Conservation (phyloP, 192 early-diverging fungal genomes). For the Globomyces pollinis-pini region DNA sequence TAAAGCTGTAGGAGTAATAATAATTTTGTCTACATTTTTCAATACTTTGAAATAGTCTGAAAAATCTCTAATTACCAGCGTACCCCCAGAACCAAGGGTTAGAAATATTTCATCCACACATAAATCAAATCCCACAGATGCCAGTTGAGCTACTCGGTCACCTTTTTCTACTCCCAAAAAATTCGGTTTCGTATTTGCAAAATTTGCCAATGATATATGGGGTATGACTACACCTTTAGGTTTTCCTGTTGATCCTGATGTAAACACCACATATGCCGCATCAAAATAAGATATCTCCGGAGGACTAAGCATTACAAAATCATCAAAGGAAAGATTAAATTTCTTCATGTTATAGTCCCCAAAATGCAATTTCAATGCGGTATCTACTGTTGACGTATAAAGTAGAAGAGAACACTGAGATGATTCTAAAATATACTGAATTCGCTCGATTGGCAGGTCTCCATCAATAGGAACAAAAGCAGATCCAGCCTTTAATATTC, state of each 20-base stretch:
- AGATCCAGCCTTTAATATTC: slow-evolving; percentile 25
- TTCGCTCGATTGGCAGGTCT: slow-evolving; percentile 16
- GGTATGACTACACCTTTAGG: slow-evolving; percentile 31
- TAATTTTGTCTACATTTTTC: slow-evolving; percentile 7
- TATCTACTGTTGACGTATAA: neutral
- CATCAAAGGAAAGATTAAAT: neutral
- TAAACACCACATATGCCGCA: slow-evolving; percentile 25
- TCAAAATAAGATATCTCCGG: neutral
- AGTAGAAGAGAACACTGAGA: neutral
- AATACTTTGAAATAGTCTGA: slow-evolving; percentile 11
- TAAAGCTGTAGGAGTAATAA: slow-evolving; percentile 25
- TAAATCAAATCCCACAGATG: slow-evolving; percentile 21
- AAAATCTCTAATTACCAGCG: slow-evolving; percentile 17
- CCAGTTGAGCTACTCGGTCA: neutral
- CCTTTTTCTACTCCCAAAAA: neutral
- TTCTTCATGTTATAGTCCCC: neutral
- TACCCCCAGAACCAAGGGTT: slow-evolving; percentile 10
- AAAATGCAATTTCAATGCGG: neutral
- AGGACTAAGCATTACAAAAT: neutral
- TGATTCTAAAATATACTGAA: slow-evolving; percentile 12
- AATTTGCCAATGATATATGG: slow-evolving; percentile 19
- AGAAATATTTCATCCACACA: slow-evolving; percentile 18
- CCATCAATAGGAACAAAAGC: slow-evolving; percentile 18
- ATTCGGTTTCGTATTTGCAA: neutral
- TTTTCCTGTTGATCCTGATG: slow-evolving; percentile 32